phyloP scores from a whole-genome alignment of 345 rosid genomes.

The Rhodamnia rubescens region DNA sequence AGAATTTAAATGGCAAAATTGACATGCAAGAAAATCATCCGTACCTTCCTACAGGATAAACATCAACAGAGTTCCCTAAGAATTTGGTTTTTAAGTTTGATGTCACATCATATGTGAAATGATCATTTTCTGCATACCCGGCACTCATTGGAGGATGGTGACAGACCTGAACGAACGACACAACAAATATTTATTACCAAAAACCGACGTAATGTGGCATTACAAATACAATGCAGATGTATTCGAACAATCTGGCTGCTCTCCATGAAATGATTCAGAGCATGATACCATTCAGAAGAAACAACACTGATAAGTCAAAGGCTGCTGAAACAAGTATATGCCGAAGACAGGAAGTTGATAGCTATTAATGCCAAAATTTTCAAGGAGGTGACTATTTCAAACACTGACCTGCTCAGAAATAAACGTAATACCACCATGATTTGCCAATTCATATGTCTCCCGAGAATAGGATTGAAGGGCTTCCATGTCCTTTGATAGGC shows the following conservation, averaged over 20 bases:
- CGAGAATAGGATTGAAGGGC: conserved; percentile 96
- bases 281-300: background rate
- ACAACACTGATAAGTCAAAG: background rate
- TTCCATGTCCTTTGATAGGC: conserved; percentile 88
- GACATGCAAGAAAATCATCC: background rate
- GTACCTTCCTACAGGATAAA: conserved; percentile 74
- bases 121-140: conserved; percentile 86
- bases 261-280: background rate
- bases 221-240: background rate
- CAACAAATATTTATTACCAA: background rate
- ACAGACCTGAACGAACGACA: conserved; percentile 53
- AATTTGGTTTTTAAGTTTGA: conserved; percentile 86
- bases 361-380: background rate
- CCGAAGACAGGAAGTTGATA: background rate
- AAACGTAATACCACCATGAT: conserved; percentile 71
- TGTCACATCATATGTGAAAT: conserved; percentile 67
- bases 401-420: conserved; percentile 71
- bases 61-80: conserved; percentile 60
- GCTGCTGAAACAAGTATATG: background rate
- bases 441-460: conserved; percentile 77
- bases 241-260: background rate
- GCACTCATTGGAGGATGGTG: conserved; percentile 98
- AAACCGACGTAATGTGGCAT: background rate
- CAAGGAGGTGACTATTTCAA: background rate
- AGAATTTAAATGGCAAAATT: background rate